Evolutionary conservation across 2,329 filamentous ascomycete genomes (phyloP).

Genomic region (Bimuria novae-zelandiae): DNA sequence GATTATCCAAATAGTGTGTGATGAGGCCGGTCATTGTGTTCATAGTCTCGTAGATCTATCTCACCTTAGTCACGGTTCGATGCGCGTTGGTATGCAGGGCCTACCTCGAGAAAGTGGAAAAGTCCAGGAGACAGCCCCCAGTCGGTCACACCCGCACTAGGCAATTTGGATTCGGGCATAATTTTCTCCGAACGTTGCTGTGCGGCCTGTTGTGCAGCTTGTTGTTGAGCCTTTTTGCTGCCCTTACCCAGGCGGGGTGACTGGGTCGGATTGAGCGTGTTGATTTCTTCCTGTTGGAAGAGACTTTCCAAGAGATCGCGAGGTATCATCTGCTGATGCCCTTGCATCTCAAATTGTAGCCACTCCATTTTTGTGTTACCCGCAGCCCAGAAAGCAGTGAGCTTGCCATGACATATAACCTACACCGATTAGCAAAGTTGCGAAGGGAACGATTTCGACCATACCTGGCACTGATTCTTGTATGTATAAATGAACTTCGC

Average conservation of each 20-base stretch:
- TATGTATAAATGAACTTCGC: conserved; percentile 91
- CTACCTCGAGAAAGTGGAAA: conserved; percentile 66
- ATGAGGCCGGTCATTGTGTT: conserved; percentile 67
- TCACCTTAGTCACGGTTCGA: conserved; percentile 18
- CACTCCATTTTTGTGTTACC: conserved; percentile 73
- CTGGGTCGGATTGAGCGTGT: conserved; percentile 56
- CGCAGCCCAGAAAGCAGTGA: conserved; percentile 78
- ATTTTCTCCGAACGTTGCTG: conserved; percentile 42
- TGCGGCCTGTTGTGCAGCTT: conserved; percentile 57
- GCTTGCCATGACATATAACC: conserved; percentile 75
- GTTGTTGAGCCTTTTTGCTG: conserved; percentile 54
- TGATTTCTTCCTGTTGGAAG: conserved; percentile 53
- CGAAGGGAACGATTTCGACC: conserved; percentile 23
- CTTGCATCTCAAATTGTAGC: conserved; percentile 77
- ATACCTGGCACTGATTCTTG: conserved; percentile 78
- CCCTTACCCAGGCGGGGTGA: conserved; percentile 62
- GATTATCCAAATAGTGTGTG: conserved; percentile 59
- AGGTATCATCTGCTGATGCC: conserved; percentile 83
- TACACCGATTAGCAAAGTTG: conserved; percentile 45
- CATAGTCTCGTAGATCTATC: conserved; percentile 67
- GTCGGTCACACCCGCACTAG: conserved; percentile 52
- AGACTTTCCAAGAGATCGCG: conserved; percentile 61
- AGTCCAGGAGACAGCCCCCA: conserved; percentile 62
- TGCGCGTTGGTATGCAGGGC: conserved; percentile 22
- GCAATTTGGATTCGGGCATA: conserved; percentile 52